Evolutionary conservation across 139 green algal genomes (phyloP), one percentile per base, ranked within the genome.

Genomic region (Chlamydomonas schloesseri): DNA sequence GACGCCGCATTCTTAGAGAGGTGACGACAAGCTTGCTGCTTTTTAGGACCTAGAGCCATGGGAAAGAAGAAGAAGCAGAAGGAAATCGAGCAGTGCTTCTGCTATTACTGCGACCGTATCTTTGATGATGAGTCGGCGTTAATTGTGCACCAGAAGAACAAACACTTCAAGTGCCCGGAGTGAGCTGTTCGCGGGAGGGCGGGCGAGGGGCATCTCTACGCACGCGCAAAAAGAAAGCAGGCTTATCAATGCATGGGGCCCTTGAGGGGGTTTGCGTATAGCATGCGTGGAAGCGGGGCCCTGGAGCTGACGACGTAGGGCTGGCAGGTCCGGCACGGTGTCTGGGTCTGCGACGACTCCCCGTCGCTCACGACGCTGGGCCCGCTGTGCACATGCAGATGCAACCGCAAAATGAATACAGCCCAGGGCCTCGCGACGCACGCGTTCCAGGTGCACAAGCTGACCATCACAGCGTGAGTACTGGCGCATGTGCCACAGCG

Each of bases 61-160:
- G 87, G 81, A 3, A 78, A 87, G 28, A 97, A 97, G 88, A 93
- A 93, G 68, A 96, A 96, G 88, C 93, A 90, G 31, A 89, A 96
- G 73, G 37, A 90, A 26, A 89, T 93, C 42, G 83, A 89, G 42
- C 42, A 50, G 42, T 50, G 42, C 10, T 98, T 90, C 37, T 98
- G 96, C 88, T 98, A 95, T 77, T 99, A 98, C 86, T 99, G 97
- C 79, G 97, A 98, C 58, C 82, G 95, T 0, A 84, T 92, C 9
- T 98, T 98, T 74, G 92, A 94, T 13, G 96, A 99, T 73, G 97
- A 99, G 81, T 90, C 91, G 0, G 96, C 95, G 0, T 91, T 99
- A 17, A 94, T 99, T 34, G 92, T 94, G 70, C 97, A 99, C 77
- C 97, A 99, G 73, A 98, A 97, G 84, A 90, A 91, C 11, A 94